Evolutionary conservation across 106 monocot species (phyloP).

Genomic region (Xerophyta viscosa): DNA sequence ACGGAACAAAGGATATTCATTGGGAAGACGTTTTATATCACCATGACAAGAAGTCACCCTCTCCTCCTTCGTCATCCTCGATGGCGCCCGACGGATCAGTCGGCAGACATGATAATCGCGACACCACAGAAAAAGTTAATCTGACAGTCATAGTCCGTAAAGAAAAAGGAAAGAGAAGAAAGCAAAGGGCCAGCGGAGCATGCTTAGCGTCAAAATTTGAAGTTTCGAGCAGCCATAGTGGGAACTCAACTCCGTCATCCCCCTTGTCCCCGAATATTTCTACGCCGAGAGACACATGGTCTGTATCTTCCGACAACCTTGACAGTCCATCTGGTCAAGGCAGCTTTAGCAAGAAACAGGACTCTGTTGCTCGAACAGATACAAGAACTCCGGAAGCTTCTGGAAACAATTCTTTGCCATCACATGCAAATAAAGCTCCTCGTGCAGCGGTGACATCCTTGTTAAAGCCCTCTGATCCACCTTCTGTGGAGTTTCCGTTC

Average conservation of each 20-base stretch:
- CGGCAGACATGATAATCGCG: slow-evolving; percentile 8
- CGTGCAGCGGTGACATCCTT: slow-evolving; percentile 2
- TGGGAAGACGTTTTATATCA: no score
- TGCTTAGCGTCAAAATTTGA: slow-evolving; percentile 45
- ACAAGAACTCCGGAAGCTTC: slow-evolving; percentile 5
- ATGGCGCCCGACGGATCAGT: no score
- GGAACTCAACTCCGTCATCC: slow-evolving; percentile 94
- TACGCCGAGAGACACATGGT: slow-evolving; percentile 39
- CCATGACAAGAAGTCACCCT: no score
- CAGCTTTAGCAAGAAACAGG: slow-evolving; percentile 9
- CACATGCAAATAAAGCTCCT: slow-evolving; percentile 7
- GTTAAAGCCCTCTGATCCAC: slow-evolving; percentile 12
- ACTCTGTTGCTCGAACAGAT: slow-evolving; percentile 3
- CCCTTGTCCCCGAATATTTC: slow-evolving; percentile 49
- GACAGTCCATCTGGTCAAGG: slow-evolving; percentile 14
- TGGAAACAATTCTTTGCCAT: neutral
- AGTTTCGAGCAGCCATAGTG: slow-evolving; percentile 85
- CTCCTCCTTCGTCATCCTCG: no score
- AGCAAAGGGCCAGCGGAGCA: slow-evolving; percentile 27
- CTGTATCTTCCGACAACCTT: slow-evolving; percentile 7
- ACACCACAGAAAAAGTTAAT: slow-evolving; percentile 22
- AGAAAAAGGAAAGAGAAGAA: slow-evolving; percentile 58
- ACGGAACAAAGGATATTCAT: no score
- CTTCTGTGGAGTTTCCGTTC: slow-evolving; percentile 31
- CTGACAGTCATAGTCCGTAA: slow-evolving; percentile 45